Base-by-base conservation (phyloP, 176 grass and related monocot genomes). In the Bromus sterilis region DNA sequence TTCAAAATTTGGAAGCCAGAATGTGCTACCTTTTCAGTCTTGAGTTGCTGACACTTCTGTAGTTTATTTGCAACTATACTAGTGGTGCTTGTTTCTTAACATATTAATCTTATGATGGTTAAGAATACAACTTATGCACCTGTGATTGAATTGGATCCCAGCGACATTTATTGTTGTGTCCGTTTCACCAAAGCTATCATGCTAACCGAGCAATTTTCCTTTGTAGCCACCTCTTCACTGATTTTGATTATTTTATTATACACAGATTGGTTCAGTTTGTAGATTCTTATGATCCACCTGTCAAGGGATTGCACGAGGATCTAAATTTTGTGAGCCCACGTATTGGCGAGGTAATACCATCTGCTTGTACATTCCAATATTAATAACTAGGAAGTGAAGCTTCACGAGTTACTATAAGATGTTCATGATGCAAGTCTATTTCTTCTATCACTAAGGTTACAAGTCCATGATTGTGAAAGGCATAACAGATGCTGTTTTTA, bases 271-370 rank as follows among this genome's bases (percentile, higher is more conserved):
- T 94, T 86, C 95, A 98, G 30, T 98, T 91, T 93, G 86, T 98
- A 36, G 95, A 98, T 82, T 98, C 90, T 33, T 98, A 98, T 80
- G 95, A 98, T 85, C 92, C 90, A 66, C 90, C 95, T 26, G 85
- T 93, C 56, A 94, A 95, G 90, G 95, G 95, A 23, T 86, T 98
- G 90, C 95, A 98, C 43, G 95, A 98, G 56, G 95, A 98, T 86
- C 88, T 98, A 55, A 95, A 95, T 86, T 98, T 98, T 83, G 95
- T 98, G 71, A 98, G 95, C 88, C 95, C 95, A 40, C 92, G 95
- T 58, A 98, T 98, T 71, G 95, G 95, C 87, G 95, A 98, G 88
- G 95, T 98, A 57, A 69, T 87, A 25, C 58, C 58, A 72, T 85
- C 66, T 71, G 34, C 64, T 77, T 68, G 28, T 80, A 20, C 28